phyloP scores from a whole-genome alignment of 1,139 yeast species.

The Kodamaea anthophila region DNA sequence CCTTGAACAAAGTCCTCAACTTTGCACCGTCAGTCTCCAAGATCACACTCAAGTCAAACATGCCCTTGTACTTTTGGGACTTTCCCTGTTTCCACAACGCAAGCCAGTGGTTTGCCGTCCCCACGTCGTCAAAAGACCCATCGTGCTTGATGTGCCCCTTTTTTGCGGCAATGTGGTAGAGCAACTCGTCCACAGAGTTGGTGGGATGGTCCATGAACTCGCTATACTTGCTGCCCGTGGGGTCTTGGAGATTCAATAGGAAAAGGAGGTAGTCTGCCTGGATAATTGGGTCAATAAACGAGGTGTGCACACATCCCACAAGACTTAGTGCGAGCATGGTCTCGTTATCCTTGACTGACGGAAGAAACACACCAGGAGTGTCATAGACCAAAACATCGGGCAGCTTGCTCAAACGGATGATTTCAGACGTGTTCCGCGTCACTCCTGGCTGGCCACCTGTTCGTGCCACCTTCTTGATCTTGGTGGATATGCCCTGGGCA shows the following conservation, averaged over 20 bases:
- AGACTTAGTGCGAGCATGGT: conserved; percentile 74
- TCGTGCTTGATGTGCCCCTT: conserved; percentile 28
- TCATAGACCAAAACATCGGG: conserved; percentile 77
- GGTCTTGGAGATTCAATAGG: conserved; percentile 60
- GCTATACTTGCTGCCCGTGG: conserved; percentile 38
- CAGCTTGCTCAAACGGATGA: conserved; percentile 54
- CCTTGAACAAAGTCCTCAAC: conserved; percentile 19
- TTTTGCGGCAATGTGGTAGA: conserved; percentile 48
- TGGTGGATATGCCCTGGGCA: conserved; percentile 24
- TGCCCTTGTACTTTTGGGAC: conserved; percentile 23
- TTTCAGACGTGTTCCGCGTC: conserved; percentile 73
- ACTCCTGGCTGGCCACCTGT: conserved; percentile 93
- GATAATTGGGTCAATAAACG: conserved; percentile 72
- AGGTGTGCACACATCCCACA: conserved; percentile 71
- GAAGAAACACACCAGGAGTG: conserved; percentile 90
- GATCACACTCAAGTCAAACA: conserved; percentile 35
- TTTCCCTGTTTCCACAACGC: conserved; percentile 63
- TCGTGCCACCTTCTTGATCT: conserved; percentile 60
- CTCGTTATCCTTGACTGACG: conserved; percentile 58
- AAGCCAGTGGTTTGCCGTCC: conserved; percentile 65
- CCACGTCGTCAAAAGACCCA: conserved; percentile 46
- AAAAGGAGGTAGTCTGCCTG: conserved; percentile 83
- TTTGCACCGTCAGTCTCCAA: conserved; percentile 22
- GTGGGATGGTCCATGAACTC: conserved; percentile 60
- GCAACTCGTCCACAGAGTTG: conserved; percentile 60